Conservation (phyloP, 345 rosid species). For the Camelina neglecta region DNA sequence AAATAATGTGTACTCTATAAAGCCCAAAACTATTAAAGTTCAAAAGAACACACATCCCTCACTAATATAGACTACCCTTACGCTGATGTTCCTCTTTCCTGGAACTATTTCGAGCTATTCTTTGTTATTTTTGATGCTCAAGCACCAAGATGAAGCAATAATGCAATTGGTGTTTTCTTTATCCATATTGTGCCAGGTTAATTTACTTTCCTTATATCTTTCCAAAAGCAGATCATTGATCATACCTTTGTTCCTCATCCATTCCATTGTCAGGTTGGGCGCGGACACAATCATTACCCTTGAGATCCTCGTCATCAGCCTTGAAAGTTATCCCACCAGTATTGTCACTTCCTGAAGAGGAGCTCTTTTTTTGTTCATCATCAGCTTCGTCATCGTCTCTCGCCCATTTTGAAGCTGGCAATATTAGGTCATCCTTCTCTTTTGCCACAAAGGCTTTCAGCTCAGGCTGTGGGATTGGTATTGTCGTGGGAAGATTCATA, state of each 20-base stretch:
- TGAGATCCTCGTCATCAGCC: slow-evolving; percentile 68
- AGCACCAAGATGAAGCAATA: slow-evolving; percentile 23
- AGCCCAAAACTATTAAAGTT: neutral
- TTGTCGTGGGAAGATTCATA: slow-evolving; percentile 46
- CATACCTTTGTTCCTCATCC: slow-evolving; percentile 91
- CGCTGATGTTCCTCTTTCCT: neutral
- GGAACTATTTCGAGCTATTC: neutral
- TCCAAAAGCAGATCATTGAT: slow-evolving; percentile 9
- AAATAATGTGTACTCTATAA: neutral
- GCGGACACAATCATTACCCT: slow-evolving; percentile 53
- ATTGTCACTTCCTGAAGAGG: slow-evolving; percentile 91
- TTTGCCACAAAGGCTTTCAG: slow-evolving; percentile 62
- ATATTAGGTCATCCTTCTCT: slow-evolving; percentile 76
- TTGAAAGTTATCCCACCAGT: slow-evolving; percentile 62
- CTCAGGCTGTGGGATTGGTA: slow-evolving; percentile 73
- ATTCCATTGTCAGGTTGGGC: slow-evolving; percentile 65
- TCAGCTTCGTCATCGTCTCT: slow-evolving; percentile 91
- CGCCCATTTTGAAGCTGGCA: slow-evolving; percentile 97
- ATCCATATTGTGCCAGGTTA: slow-evolving; percentile 13
- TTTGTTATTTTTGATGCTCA: slow-evolving; percentile 2
- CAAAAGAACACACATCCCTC: slow-evolving; percentile 3
- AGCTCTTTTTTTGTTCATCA: slow-evolving; percentile 80
- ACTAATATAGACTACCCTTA: slow-evolving; percentile 17
- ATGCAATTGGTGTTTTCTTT: slow-evolving; percentile 13
- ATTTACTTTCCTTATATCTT: neutral